Conservation (phyloP, 805 yeast genomes). For the Candida awuae region DNA sequence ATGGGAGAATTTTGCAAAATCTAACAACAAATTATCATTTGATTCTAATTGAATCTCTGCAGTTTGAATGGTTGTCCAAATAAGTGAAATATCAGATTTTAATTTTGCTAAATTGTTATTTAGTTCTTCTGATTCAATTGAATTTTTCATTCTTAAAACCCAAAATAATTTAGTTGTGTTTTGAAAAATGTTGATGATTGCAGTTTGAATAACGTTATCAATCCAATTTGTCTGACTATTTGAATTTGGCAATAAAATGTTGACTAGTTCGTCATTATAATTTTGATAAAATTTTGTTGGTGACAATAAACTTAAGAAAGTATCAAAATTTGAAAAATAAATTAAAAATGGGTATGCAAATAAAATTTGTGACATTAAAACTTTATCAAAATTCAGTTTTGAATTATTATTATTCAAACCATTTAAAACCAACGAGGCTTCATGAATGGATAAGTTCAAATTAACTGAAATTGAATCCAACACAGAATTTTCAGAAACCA, state of each 20-base stretch:
- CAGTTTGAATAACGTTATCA: conserved; percentile 32
- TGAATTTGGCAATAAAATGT: conserved; percentile 1
- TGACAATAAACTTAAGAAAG: conserved; percentile 30
- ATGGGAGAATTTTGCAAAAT: conserved; percentile 20
- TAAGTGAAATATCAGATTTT: conserved; percentile 21
- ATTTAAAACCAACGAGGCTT: neutral
- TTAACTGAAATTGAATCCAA: conserved; percentile 2
- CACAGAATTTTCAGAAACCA: conserved; percentile 14
- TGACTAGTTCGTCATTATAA: conserved; percentile 20
- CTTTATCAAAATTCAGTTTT: conserved; percentile 4
- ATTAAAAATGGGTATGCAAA: conserved; percentile 35
- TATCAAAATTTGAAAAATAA: conserved; percentile 28
- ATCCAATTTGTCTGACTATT: conserved; percentile 23
- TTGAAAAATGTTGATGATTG: conserved; percentile 32
- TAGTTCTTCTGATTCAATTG: conserved; percentile 6
- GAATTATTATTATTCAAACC: neutral
- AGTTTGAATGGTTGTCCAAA: conserved; percentile 27
- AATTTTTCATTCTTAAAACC: conserved; percentile 21
- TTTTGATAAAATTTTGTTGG: conserved; percentile 33
- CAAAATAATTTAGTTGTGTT: conserved; percentile 32
- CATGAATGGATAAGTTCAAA: neutral
- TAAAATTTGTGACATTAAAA: conserved; percentile 23
- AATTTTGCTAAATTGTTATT: conserved; percentile 13
- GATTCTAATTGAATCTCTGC: conserved; percentile 23
- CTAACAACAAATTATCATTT: conserved; percentile 3